Base-by-base conservation (phyloP, 148 eudicot species). In the Amaranthus cruentus region DNA sequence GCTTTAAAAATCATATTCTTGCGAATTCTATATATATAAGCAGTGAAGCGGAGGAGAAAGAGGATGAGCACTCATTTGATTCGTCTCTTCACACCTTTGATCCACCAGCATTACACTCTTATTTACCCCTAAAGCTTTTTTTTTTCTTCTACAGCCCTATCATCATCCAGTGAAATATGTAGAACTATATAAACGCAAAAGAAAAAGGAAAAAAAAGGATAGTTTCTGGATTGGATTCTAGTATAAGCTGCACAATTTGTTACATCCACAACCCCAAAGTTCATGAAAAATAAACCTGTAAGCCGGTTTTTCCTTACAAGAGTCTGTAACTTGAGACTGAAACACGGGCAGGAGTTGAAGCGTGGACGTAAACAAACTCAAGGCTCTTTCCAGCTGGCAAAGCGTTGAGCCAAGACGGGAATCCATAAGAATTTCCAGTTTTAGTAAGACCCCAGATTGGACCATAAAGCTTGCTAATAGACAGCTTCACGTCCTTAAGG, bases 1-100 rank as follows among this genome's bases (percentile, higher is more conserved):
- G 42, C 60, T 15, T 66, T 7, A 65, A 51, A 54, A 47, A 38
- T 49, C 69, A 64, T 21, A 64, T 21, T 47, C 56, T 75, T 60
- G 63, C 65, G 51, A 14, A 48, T 66, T 72, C 61, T 56, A 72
- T 79, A 68, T 65, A 75, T 70, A 72, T 70, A 84, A 85, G 82
- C 76, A 79, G 82, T 77, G 84, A 81, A 88, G 69, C 63, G n/a
- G 87, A 76, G 82, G 79, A 81, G 94, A 91, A 89, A 85, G 93
- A 91, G 97, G 98, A 94, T 94, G 98, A 94, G 98, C 98, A 85
- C 97, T 70, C 82, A 9, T 81, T 77, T 54, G 71, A 69, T 73
- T 76, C 76, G 83, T 91, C 98, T 88, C 97, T 80, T 91, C 97
- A 71, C 98, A 87, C 97, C 93, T 91, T 91, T 88, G 93, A 57